Conservation (phyloP, 495 filamentous ascomycete species). For the Trichoderma asperelloides region DNA sequence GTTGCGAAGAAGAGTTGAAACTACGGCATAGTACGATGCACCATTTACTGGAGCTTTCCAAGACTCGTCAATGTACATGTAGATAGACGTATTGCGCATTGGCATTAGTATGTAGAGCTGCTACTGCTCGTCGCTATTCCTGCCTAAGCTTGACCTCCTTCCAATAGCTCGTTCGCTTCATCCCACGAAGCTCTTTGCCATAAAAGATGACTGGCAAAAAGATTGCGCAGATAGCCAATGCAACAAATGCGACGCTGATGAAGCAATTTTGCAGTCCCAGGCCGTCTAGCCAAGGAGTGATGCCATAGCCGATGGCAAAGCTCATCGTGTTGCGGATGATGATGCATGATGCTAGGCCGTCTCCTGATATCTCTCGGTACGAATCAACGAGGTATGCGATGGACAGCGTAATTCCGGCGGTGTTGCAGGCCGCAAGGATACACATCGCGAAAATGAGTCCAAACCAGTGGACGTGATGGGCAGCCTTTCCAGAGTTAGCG, state of each 20-base stretch:
- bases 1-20: slow-evolving; percentile 33
- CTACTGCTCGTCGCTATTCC: neutral
- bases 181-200: slow-evolving; percentile 34
- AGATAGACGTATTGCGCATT: too few species aligned
- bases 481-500: slow-evolving; percentile 25
- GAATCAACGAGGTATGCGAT: slow-evolving; percentile 56
- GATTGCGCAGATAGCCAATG: slow-evolving; percentile 42
- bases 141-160: slow-evolving; percentile 23
- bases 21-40: too few species aligned
- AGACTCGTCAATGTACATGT: too few species aligned
- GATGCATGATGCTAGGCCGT: slow-evolving; percentile 36
- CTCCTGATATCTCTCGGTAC: slow-evolving; percentile 52
- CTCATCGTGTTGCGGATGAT: slow-evolving; percentile 59
- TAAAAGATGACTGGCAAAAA: slow-evolving; percentile 50
- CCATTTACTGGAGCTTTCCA: too few species aligned
- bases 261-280: slow-evolving; percentile 58
- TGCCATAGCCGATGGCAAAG: slow-evolving; percentile 37
- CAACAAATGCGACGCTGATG: slow-evolving; percentile 51
- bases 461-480: slow-evolving; percentile 52
- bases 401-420: slow-evolving; percentile 48
- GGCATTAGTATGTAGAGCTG: too few species aligned
- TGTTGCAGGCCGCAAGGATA: slow-evolving; percentile 47
- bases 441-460: slow-evolving; percentile 56
- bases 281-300: slow-evolving; percentile 54
- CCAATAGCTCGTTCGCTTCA: slow-evolving; percentile 32